A percentile compares a stretch with the other conserved stretches of the same genome.
Conservation (phyloP, 768 basidiomycete species). For the Termitomyces bulborhizus region DNA sequence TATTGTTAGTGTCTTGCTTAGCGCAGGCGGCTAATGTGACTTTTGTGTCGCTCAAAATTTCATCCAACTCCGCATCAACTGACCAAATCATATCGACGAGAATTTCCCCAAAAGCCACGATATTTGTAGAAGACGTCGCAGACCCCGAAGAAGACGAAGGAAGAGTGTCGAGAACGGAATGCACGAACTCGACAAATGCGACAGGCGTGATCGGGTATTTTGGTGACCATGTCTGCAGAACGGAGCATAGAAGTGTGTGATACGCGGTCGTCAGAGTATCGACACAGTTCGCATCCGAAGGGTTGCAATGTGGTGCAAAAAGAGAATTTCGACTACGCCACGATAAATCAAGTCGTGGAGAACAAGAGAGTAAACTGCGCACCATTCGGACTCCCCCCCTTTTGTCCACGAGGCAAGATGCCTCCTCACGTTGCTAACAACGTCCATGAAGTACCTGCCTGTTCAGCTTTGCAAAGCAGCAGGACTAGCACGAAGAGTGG, state of each 20-base stretch:
- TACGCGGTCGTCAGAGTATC: constrained; percentile 63
- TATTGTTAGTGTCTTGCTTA: constrained; percentile 21
- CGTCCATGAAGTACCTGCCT: constrained; percentile 40
- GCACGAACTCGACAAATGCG: constrained; percentile 57
- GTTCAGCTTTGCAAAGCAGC: background rate
- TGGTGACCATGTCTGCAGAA: constrained; percentile 51
- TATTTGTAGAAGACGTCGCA: constrained; percentile 39
- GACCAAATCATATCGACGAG: constrained; percentile 82
- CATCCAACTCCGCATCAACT: constrained; percentile 71
- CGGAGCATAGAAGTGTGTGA: constrained; percentile 58
- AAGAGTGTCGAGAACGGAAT: constrained; percentile 50
- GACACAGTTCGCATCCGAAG: constrained; percentile 41
- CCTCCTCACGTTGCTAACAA: constrained; percentile 44
- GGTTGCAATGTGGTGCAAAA: constrained; percentile 53
- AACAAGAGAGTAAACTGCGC: constrained; percentile 17
- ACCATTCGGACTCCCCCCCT: constrained; percentile 64
- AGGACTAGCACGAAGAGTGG: background rate
- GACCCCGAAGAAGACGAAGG: constrained; percentile 68
- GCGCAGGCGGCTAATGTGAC: constrained; percentile 27
- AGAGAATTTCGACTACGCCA: constrained; percentile 54
- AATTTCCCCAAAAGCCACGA: constrained; percentile 52
- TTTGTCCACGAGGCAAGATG: constrained; percentile 50
- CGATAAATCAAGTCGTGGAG: constrained; percentile 5
- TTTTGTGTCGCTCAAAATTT: constrained; percentile 54
- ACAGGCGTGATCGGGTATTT: constrained; percentile 39